These are phyloP conservation scores for Hydnomerulius pinastri DNA, from an alignment of 768 basidiomycete species.

Conservation along the genomic window DNA sequence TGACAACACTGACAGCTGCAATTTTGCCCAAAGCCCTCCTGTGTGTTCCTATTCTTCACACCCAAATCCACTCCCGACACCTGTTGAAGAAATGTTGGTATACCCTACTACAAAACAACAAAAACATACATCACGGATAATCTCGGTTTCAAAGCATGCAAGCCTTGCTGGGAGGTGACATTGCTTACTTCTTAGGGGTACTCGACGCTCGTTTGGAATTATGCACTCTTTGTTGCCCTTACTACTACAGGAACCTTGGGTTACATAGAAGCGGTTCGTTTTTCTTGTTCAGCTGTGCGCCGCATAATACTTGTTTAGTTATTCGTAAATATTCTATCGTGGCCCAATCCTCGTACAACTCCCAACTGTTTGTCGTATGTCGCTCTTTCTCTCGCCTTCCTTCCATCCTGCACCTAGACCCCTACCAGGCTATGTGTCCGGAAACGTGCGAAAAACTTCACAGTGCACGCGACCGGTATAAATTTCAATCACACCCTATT, in stretches of 20 bases:
- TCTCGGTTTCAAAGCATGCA: constrained; percentile 30
- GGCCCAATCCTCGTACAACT: neutral
- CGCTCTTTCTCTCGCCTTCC: no score
- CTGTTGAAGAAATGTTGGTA: constrained; percentile 52
- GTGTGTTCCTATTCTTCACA: constrained; percentile 9
- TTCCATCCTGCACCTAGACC: no score
- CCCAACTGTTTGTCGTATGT: no score
- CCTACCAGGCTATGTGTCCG: no score
- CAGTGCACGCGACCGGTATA: neutral
- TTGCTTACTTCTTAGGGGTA: neutral
- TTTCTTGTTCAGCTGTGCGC: neutral
- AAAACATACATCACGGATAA: constrained; percentile 6
- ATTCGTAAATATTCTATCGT: constrained; percentile 25
- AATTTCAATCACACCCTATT: neutral
- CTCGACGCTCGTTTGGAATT: neutral
- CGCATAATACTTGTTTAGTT: constrained; percentile 19
- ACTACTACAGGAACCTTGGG: neutral
- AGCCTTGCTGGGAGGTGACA: constrained; percentile 33
- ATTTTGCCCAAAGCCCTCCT: constrained; percentile 12
- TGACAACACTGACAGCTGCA: constrained; percentile 14
- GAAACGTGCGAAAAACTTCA: constrained; percentile 18
- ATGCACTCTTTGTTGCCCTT: neutral
- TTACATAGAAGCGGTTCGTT: constrained; percentile 1
- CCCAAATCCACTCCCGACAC: constrained; percentile 57
- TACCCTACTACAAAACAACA: constrained; percentile 13